These are phyloP conservation scores for Scedosporium boydii DNA, from an alignment of 2,329 filamentous ascomycete genomes.

Conservation along the genomic window DNA sequence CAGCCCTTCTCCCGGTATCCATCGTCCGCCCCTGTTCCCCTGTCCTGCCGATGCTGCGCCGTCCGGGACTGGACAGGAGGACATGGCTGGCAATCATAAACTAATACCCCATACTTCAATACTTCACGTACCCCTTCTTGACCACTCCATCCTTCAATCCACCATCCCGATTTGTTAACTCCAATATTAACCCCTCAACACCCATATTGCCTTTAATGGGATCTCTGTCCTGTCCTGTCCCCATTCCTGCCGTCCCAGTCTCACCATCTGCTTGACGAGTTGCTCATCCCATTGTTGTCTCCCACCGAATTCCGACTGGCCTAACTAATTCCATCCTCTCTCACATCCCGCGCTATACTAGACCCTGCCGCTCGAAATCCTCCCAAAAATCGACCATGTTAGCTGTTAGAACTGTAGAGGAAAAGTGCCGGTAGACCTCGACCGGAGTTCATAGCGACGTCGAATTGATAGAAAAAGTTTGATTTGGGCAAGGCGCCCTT, in stretches of 20 bases:
- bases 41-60: background rate
- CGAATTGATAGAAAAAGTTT: background rate
- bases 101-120: background rate
- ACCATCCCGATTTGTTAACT: slow-evolving; percentile 2
- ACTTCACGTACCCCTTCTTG: background rate
- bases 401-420: background rate
- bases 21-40: background rate
- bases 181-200: slow-evolving; percentile 7
- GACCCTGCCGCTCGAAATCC: background rate
- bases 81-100: background rate
- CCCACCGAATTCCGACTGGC: background rate
- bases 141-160: background rate
- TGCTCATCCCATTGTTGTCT: background rate
- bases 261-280: background rate
- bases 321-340: background rate
- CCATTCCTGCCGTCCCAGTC: background rate
- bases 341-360: background rate
- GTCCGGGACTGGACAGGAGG: background rate
- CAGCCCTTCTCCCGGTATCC: background rate
- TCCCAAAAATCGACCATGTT: background rate
- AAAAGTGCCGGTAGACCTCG: background rate
- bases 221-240: background rate
- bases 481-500: background rate
- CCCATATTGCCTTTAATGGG: slow-evolving; percentile 4
- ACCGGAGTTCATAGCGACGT: background rate